Evolutionary conservation across 2,329 filamentous ascomycete genomes (phyloP).

Genomic region (Trichophyton mentagrophytes): DNA sequence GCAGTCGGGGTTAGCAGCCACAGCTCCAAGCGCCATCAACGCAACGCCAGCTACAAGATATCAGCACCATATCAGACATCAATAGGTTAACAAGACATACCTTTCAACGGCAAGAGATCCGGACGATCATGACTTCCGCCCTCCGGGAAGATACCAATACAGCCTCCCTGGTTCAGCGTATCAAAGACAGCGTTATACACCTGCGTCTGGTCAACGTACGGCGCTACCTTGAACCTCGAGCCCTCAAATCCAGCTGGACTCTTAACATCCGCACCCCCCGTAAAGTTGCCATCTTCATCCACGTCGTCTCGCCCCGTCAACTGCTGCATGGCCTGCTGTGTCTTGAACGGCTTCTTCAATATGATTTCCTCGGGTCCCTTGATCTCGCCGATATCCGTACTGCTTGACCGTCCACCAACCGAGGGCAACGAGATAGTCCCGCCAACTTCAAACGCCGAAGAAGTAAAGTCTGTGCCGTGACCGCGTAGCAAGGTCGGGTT

Average conservation of each 20-base stretch:
- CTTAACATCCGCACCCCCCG: slow-evolving; percentile 40
- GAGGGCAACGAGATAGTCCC: slow-evolving; percentile 80
- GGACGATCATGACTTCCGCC: slow-evolving; percentile 92
- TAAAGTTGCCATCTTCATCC: slow-evolving; percentile 51
- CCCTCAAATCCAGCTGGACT: slow-evolving; percentile 53
- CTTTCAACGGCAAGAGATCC: slow-evolving; percentile 78
- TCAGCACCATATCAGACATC: slow-evolving; percentile 4
- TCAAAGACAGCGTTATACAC: slow-evolving; percentile 91
- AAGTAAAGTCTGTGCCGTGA: slow-evolving; percentile 69
- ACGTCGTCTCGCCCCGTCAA: slow-evolving; percentile 69
- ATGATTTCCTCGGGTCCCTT: slow-evolving; percentile 66
- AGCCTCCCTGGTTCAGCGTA: slow-evolving; percentile 67
- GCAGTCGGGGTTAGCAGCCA: slow-evolving; percentile 74
- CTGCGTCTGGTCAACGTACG: slow-evolving; percentile 84
- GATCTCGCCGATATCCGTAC: slow-evolving; percentile 72
- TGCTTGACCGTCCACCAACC: slow-evolving; percentile 66
- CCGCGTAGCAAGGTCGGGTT: slow-evolving; percentile 72
- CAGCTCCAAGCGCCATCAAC: slow-evolving; percentile 88
- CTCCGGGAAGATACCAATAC: slow-evolving; percentile 93
- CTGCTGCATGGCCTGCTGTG: slow-evolving; percentile 60
- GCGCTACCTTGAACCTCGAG: slow-evolving; percentile 73
- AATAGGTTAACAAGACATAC: slow-evolving; percentile 21
- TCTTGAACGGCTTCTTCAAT: slow-evolving; percentile 77
- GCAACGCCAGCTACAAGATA: slow-evolving; percentile 64
- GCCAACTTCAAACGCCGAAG: slow-evolving; percentile 55